A percentile compares a stretch with the other conserved stretches of the same genome.
phyloP scores from a whole-genome alignment of 2,329 filamentous ascomycete species.

The Thelonectria discophora region DNA sequence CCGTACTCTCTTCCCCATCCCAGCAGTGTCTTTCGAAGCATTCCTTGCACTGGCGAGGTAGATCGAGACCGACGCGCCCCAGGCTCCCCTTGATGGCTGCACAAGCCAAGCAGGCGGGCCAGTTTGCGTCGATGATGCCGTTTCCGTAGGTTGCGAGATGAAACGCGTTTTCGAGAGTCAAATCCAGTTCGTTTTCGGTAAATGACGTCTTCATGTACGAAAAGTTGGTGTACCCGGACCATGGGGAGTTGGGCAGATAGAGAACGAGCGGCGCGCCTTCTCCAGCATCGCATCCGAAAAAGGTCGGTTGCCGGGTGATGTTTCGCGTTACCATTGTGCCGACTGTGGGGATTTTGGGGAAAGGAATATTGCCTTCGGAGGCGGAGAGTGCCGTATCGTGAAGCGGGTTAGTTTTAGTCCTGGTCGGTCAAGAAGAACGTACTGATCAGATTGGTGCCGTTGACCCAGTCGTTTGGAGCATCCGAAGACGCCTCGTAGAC shows the following conservation, averaged over 20 bases:
- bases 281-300: neutral
- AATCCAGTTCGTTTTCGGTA: slow-evolving; percentile 37
- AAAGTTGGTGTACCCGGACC: slow-evolving; percentile 42
- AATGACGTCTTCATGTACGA: slow-evolving; percentile 37
- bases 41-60: slow-evolving; percentile 36
- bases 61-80: slow-evolving; percentile 42
- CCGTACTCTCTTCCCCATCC: neutral
- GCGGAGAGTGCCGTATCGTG: neutral
- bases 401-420: neutral
- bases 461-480: slow-evolving; percentile 38
- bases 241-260: slow-evolving; percentile 44
- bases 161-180: slow-evolving; percentile 70
- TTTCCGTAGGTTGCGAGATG: slow-evolving; percentile 82
- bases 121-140: slow-evolving; percentile 72
- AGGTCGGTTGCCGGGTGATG: neutral
- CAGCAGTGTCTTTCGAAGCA: slow-evolving; percentile 30
- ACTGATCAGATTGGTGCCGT: slow-evolving; percentile 40
- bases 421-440: neutral
- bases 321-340: neutral
- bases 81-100: slow-evolving; percentile 78
- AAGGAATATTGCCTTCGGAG: neutral
- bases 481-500: slow-evolving; percentile 45
- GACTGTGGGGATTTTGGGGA: neutral
- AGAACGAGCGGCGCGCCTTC: slow-evolving; percentile 37
- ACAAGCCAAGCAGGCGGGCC: slow-evolving; percentile 83